These are phyloP conservation scores for Leccinum pachyderme DNA, from an alignment of 1,284 basidiomycete species.

Conservation along the genomic window DNA sequence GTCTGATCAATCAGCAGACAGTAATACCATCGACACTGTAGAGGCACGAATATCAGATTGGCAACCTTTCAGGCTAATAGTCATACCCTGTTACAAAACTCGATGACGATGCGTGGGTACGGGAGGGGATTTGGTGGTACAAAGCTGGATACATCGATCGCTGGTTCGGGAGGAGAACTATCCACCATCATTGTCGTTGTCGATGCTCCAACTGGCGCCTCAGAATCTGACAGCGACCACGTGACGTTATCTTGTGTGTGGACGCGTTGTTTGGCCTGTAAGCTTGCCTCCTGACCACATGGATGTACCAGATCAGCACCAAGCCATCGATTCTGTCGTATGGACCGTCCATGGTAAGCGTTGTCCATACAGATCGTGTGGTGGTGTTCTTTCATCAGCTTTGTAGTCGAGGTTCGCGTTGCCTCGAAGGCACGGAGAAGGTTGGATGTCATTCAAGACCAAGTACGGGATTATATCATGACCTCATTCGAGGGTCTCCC, in stretches of 20 bases:
- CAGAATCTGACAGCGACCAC: conserved; percentile 8
- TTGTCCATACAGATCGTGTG: neutral
- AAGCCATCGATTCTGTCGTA: conserved; percentile 18
- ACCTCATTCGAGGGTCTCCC: conserved; percentile 59
- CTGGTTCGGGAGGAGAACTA: neutral
- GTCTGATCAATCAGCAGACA: neutral
- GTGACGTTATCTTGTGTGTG: conserved; percentile 25
- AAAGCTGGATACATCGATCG: conserved; percentile 55
- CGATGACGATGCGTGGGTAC: conserved; percentile 59
- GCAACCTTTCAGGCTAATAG: neutral
- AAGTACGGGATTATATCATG: conserved; percentile 60
- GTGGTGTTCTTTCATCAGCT: neutral
- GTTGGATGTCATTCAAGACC: conserved; percentile 66
- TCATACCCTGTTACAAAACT: conserved; percentile 86
- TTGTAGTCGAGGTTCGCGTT: conserved; percentile 81
- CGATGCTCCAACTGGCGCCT: neutral
- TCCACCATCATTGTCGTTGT: conserved; percentile 16
- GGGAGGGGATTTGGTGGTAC: conserved; percentile 50
- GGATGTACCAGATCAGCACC: conserved; percentile 14
- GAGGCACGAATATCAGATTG: conserved; percentile 3
- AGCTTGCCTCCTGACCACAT: conserved; percentile 13
- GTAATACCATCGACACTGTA: conserved; percentile 70
- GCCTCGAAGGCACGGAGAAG: conserved; percentile 62
- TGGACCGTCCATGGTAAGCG: conserved; percentile 62
- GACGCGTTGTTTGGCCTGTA: conserved; percentile 43